phyloP scores from a whole-genome alignment of 805 yeast species.

The Kluyveromyces siamensis region DNA sequence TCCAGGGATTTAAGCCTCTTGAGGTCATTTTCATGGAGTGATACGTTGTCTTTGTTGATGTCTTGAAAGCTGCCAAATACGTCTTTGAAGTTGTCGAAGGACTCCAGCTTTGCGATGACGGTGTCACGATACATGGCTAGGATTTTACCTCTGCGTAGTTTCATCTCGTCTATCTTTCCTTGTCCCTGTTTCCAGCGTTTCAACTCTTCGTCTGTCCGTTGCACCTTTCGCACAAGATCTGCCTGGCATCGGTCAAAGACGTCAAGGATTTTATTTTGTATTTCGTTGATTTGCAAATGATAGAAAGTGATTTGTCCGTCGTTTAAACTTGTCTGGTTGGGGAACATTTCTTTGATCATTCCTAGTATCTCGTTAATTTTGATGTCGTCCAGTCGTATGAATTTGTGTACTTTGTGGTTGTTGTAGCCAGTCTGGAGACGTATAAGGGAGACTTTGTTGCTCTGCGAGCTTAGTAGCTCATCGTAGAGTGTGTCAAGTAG shows the following conservation, averaged over 20 bases:
- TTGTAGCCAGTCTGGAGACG: slow-evolving; percentile 27
- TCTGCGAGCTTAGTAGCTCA: slow-evolving; percentile 11
- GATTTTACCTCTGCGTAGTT: slow-evolving; percentile 2
- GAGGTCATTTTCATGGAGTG: slow-evolving; percentile 7
- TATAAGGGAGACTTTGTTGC: slow-evolving; percentile 23
- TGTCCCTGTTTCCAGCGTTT: slow-evolving; percentile 1
- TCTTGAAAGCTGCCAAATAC: neutral
- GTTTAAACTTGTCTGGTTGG: slow-evolving; percentile 22
- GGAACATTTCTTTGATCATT: slow-evolving; percentile 22
- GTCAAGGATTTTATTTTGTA: slow-evolving; percentile 12
- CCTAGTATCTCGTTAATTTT: slow-evolving; percentile 23
- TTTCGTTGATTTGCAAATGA: slow-evolving; percentile 18
- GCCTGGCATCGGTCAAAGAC: slow-evolving; percentile 12
- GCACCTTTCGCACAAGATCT: neutral
- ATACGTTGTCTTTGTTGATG: neutral
- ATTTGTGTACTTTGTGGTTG: slow-evolving; percentile 19
- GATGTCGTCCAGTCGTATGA: slow-evolving; percentile 14
- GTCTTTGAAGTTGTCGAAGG: slow-evolving; percentile 3
- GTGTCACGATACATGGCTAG: slow-evolving; percentile 3
- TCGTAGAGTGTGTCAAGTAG: slow-evolving; percentile 25
- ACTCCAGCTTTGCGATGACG: slow-evolving; percentile 3
- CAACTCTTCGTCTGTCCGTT: neutral
- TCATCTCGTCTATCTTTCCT: slow-evolving; percentile 1
- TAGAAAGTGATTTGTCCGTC: slow-evolving; percentile 29
- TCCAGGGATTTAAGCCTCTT: slow-evolving; percentile 5